A percentile compares a stretch with the other conserved stretches of the same genome.
phyloP scores from a whole-genome alignment of 441 rosid genomes.

The Sinapis alba region DNA sequence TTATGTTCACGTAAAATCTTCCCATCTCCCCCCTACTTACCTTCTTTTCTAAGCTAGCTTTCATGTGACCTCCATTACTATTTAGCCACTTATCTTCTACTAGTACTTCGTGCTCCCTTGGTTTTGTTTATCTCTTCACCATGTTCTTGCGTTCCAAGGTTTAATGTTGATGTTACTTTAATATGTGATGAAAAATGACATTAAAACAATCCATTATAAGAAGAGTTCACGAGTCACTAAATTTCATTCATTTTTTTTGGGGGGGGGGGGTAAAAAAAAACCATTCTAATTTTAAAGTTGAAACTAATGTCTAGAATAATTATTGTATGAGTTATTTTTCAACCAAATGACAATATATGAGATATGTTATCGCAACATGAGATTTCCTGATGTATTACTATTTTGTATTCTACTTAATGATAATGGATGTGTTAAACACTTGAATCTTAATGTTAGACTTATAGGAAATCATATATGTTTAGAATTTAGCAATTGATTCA shows the following conservation, averaged over 20 bases:
- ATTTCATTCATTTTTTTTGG: background rate
- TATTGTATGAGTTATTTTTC: background rate
- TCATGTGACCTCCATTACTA: constrained; percentile 37
- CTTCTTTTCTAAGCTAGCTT: constrained; percentile 39
- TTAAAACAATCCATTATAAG: background rate
- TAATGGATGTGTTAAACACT: constrained; percentile 8
- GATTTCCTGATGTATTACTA: constrained; percentile 25
- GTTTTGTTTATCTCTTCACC: background rate
- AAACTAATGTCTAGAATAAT: background rate
- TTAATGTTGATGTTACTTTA: background rate
- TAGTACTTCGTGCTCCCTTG: background rate
- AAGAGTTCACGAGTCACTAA: background rate
- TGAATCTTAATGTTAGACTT: background rate
- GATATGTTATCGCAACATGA: constrained; percentile 16
- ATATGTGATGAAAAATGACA: background rate
- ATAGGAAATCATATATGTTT: background rate
- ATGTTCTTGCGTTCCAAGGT: background rate
- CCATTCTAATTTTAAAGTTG: background rate
- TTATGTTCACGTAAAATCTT: constrained; percentile 35
- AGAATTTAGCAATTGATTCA: constrained; percentile 11
- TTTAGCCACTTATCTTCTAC: background rate
- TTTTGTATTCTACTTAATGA: constrained; percentile 13
- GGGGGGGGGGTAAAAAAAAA: no score
- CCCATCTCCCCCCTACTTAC: constrained; percentile 15
- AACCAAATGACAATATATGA: constrained; percentile 17